Percentiles rank a stretch among this genome's conserved stretches.
Evolutionary conservation across 2,329 filamentous ascomycete species (phyloP).

Genomic region (Sphaerulina musiva): DNA sequence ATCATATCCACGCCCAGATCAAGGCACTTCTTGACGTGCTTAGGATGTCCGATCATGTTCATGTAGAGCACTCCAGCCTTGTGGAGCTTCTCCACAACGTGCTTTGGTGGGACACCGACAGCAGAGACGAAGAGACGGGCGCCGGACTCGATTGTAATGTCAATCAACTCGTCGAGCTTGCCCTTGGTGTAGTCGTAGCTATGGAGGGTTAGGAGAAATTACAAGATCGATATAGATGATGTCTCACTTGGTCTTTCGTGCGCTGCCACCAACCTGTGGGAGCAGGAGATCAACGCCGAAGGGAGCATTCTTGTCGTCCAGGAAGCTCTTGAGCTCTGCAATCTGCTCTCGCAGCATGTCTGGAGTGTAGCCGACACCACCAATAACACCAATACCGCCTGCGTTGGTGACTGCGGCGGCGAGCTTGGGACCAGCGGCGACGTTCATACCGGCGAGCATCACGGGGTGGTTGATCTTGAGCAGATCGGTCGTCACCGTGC

Average conservation of each 20-base stretch:
- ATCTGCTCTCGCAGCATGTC: conserved; percentile 97
- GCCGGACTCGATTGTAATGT: conserved; percentile 87
- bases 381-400: conserved; percentile 91
- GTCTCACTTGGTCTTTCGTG: conserved; percentile 81
- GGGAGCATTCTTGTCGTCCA: conserved; percentile 84
- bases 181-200: conserved; percentile 99
- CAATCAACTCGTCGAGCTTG: conserved; percentile 83
- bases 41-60: conserved; percentile 99
- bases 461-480: conserved; percentile 97
- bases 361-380: conserved; percentile 90
- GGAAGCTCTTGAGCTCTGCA: conserved; percentile 80
- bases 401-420: conserved; percentile 96
- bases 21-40: conserved; percentile 95
- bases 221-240: conserved; percentile 3
- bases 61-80: conserved; percentile 84
- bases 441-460: conserved; percentile 97
- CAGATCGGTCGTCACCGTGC: conserved; percentile 87
- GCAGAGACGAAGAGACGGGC: conserved; percentile 94
- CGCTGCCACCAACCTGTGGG: conserved; percentile 88
- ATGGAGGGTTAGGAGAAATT: conserved; percentile 12
- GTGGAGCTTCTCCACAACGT: conserved; percentile 86
- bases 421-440: conserved; percentile 91
- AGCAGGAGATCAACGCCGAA: conserved; percentile 92
- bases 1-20: conserved; percentile 91
- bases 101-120: conserved; percentile 84